Evolutionary conservation across 805 yeast species (phyloP).

Genomic region (Saccharomycopsis guyanensis): DNA sequence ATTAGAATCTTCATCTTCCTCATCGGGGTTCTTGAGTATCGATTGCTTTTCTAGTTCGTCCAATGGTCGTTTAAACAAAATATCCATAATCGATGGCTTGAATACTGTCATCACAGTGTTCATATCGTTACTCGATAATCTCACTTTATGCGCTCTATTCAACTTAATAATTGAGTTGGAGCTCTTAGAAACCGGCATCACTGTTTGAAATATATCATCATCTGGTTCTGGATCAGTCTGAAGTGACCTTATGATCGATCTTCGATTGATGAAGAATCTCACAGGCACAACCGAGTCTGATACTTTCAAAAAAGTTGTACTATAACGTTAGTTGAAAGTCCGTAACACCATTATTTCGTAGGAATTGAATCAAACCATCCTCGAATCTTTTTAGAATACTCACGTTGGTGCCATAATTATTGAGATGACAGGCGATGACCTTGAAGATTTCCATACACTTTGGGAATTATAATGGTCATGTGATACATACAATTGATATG

Average conservation of each 20-base stretch:
- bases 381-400: no score
- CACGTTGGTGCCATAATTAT: no score
- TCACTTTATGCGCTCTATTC: constrained; percentile 6
- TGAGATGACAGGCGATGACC: no score
- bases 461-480: no score
- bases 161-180: constrained; percentile 12
- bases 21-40: not conserved
- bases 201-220: constrained; percentile 10
- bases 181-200: constrained; percentile 4
- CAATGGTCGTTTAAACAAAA: constrained; percentile 5
- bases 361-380: no score
- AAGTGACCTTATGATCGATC: constrained; percentile 3
- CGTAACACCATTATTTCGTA: no score
- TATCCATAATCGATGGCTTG: not conserved
- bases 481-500: no score
- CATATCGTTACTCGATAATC: constrained; percentile 13
- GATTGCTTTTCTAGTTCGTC: constrained; percentile 3
- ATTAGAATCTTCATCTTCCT: not conserved
- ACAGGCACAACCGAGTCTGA: constrained; percentile 10
- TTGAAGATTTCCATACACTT: no score
- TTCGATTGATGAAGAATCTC: constrained; percentile 14
- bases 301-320: constrained; percentile 12
- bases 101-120: constrained; percentile 5
- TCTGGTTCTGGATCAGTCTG: not conserved
- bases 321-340: not conserved